A percentile compares a stretch with the other conserved stretches of the same genome.
Evolutionary conservation across 176 grass and related monocot species (phyloP).

Genomic region (Oryza glumipatula): DNA sequence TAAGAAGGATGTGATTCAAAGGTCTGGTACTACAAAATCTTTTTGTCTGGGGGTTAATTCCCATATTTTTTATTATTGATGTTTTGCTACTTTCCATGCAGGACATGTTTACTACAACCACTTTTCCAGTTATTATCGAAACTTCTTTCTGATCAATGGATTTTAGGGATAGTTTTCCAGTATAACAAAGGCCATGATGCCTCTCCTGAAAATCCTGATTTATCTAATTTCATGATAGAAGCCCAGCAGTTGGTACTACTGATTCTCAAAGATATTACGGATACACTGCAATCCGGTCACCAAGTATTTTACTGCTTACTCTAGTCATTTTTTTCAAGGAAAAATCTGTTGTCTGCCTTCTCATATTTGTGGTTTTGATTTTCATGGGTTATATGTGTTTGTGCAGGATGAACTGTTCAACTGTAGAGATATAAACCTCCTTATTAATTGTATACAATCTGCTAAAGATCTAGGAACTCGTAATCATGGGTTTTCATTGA

Average conservation of each 20-base stretch:
- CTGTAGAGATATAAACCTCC: constrained; percentile 55
- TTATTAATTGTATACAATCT: constrained; percentile 66
- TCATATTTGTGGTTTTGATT: constrained; percentile 13
- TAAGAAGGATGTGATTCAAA: constrained; percentile 83
- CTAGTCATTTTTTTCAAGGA: background rate
- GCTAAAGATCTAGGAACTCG: constrained; percentile 53
- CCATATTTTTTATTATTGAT: constrained; percentile 2
- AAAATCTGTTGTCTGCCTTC: background rate
- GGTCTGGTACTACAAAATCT: constrained; percentile 40
- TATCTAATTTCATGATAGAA: constrained; percentile 59
- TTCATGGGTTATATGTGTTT: constrained; percentile 41
- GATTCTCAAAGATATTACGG: constrained; percentile 88
- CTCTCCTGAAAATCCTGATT: constrained; percentile 49
- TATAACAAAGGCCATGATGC: constrained; percentile 38
- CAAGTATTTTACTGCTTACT: constrained; percentile 50
- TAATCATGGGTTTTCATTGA: constrained; percentile 77
- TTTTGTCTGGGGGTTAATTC: background rate
- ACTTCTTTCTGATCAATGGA: constrained; percentile 68
- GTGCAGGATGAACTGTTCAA: constrained; percentile 73
- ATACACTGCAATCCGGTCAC: constrained; percentile 59
- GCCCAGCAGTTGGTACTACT: constrained; percentile 69
- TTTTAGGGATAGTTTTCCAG: constrained; percentile 48
- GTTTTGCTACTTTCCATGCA: constrained; percentile 41
- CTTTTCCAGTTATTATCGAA: constrained; percentile 75
- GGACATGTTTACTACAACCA: constrained; percentile 60